Percentiles rank a stretch among this genome's conserved stretches.
Evolutionary conservation across 148 eudicot species (phyloP).

Genomic region (Chenopodium quinoa): DNA sequence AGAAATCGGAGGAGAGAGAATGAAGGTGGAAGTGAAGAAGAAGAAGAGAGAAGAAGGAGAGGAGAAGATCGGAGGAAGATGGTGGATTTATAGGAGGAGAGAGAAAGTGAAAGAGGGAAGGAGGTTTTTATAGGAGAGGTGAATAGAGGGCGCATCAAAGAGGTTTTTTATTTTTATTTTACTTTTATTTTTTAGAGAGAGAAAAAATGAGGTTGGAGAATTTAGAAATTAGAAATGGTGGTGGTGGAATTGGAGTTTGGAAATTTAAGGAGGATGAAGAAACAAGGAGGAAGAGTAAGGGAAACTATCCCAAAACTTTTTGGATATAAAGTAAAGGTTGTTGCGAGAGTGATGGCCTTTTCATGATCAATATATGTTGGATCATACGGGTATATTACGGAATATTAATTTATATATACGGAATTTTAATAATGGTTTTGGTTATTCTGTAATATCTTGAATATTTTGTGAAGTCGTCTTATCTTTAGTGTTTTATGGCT

Average conservation of each 20-base stretch:
- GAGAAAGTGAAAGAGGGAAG: slow-evolving; percentile 1
- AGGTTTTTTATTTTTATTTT: too few relatives aligned
- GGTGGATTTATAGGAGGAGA: slow-evolving; percentile 11
- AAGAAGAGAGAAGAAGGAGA: neutral
- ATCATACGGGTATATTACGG: too few relatives aligned
- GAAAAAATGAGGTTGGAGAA: too few relatives aligned
- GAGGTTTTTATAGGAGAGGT: slow-evolving; percentile 23
- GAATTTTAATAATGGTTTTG: too few relatives aligned
- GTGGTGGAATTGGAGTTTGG: neutral
- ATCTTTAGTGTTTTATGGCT: too few relatives aligned
- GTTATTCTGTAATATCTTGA: too few relatives aligned
- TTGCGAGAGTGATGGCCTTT: slow-evolving; percentile 1
- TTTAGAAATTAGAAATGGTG: neutral
- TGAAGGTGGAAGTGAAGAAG: neutral
- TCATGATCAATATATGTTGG: neutral
- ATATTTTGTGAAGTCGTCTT: too few relatives aligned
- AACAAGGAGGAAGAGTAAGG: neutral
- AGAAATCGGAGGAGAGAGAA: neutral
- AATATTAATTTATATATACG: too few relatives aligned
- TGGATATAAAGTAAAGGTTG: neutral
- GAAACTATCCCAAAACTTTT: neutral
- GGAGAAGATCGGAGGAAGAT: neutral
- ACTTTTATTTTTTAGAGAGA: too few relatives aligned
- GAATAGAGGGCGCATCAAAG: slow-evolving; percentile 38
- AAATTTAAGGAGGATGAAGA: neutral